Base-by-base conservation (phyloP, 1,139 yeast species). In the Pichia sp. region DNA sequence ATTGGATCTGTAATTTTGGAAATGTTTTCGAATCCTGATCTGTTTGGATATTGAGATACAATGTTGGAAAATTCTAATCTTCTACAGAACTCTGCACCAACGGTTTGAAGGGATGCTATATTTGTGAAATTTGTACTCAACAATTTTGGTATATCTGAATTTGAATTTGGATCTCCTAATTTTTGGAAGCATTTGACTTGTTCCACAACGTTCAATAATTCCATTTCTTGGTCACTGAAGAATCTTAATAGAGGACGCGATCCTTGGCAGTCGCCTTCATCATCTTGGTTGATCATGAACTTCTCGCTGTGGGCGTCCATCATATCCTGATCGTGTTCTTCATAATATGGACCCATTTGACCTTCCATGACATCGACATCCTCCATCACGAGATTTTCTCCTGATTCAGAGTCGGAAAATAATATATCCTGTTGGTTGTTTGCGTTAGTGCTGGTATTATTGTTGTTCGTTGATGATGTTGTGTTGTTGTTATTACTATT, bases 11-110 rank as follows among this genome's bases (percentile, higher is more conserved):
- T 18, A 22, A 22, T 32, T 37, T 36, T 34, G 15, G 38, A 19
- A 40, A 34, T 21, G 15, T 24, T 42, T 10, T 33, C 11, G 12
- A 33, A 22, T 28, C 44, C 42, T 18, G 44, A 38, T 15, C 37
- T 28, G 15, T 47, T 45, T 14, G 28, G 20, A n/a, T 38, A 15
- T 7, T 50, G 35, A 35, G 27, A 27, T 44, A 62, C 42, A 24
- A 62, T 48, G 46, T 62, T 62, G 2, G 62, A 55, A 12, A 61
- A 48, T 36, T 62, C 67, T 27, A 53, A 52, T 27, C 56, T 51
- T 18, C 44, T 51, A 3, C 52, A 55, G 18, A 63, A 42, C 35
- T 60, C 64, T 42, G 51, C 53, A 3, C 58, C 47, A 33, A 58
- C 56, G 10, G 53, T 45, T 17, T 51, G 46, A 46, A 60, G 58